Conservation (phyloP, 306 rosid species). For the Dalbergia oliveri region DNA sequence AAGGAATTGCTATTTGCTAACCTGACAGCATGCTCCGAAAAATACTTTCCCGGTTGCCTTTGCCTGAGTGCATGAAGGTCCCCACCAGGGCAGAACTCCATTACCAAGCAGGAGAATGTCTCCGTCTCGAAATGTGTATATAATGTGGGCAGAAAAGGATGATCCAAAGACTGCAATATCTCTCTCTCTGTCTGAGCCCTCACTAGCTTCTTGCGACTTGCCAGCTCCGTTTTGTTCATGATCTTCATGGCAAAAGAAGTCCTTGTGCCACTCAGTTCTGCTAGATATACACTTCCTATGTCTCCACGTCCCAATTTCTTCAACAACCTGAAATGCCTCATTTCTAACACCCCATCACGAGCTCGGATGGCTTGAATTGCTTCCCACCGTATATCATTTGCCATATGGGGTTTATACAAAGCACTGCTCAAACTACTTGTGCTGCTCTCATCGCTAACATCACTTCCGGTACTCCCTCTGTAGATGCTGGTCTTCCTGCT, state of each 20-base stretch:
- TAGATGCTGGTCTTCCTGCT: conserved; percentile 80
- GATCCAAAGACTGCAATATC: conserved; percentile 94
- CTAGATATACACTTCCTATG: conserved; percentile 79
- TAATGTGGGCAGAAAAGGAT: conserved; percentile 92
- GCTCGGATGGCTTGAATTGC: conserved; percentile 73
- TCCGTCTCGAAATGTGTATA: conserved; percentile 90
- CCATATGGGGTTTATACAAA: conserved; percentile 78
- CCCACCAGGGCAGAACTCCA: conserved; percentile 98
- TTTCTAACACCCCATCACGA: conserved; percentile 67
- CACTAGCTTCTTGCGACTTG: conserved; percentile 81
- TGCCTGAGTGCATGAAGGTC: conserved; percentile 93
- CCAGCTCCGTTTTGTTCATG: conserved; percentile 85
- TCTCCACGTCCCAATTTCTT: conserved; percentile 81
- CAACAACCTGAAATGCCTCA: conserved; percentile 71
- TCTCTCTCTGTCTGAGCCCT: conserved; percentile 97
- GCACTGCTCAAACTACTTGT: conserved; percentile 71
- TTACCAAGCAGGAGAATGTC: conserved; percentile 84
- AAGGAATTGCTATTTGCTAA: conserved; percentile 54
- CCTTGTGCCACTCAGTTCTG: conserved; percentile 77
- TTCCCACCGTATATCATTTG: conserved; percentile 86
- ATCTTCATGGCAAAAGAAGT: conserved; percentile 94
- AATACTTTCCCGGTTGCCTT: conserved; percentile 84
- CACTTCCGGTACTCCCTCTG: conserved; percentile 84
- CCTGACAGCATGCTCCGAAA: conserved; percentile 97
- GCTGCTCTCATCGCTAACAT: conserved; percentile 83